Evolutionary conservation across 2,329 filamentous ascomycete species (phyloP), one percentile per base, ranked within the genome.

Genomic region (Cladophialophora immunda): DNA sequence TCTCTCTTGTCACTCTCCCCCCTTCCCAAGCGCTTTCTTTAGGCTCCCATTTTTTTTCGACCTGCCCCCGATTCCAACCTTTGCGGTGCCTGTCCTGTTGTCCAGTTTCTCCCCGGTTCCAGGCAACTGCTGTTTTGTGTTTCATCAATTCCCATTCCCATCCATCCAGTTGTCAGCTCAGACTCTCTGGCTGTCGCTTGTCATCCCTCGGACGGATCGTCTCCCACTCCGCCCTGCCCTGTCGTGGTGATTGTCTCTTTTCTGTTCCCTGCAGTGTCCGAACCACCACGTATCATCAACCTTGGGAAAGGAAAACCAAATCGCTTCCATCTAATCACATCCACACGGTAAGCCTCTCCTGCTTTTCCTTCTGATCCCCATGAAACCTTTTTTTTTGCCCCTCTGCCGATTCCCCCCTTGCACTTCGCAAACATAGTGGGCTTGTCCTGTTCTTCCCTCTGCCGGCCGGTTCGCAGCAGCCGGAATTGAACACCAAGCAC

Each of bases 271-370:
- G 58, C 56, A 45, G 61, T 55, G 54, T 59, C 38, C 64, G 52
- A 58, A 55, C 38, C 58, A 68, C 60, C 68, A 68, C 68, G 66
- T 70, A 70, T 70, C 68, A 50, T 50, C 45, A 50, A 50, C 45
- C 45, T 50, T 50, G 45, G 45, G 45, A 50, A 62, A 68, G 63
- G 38, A 45, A 38, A 65, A 27, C 64, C 50, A 47, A 63, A 53
- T 64, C 55, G 38, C 22, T 50, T 13, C 63, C 66, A 41, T 70
- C 68, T 70, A 68, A 68, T 68, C 66, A 70, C 65, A 64, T 58
- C 59, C 64, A 53, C 64, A 53, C 57, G 68, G 68, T 70, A 70
- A 67, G 68, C 66, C 68, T 68, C 45, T 45, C 50, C 62, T 59
- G 32, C 53, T 27, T 66, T 64, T 59, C 56, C 53, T 58, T 59